Base-by-base conservation (phyloP, 1,284 basidiomycete genomes). In the Heliocybe sulcata region DNA sequence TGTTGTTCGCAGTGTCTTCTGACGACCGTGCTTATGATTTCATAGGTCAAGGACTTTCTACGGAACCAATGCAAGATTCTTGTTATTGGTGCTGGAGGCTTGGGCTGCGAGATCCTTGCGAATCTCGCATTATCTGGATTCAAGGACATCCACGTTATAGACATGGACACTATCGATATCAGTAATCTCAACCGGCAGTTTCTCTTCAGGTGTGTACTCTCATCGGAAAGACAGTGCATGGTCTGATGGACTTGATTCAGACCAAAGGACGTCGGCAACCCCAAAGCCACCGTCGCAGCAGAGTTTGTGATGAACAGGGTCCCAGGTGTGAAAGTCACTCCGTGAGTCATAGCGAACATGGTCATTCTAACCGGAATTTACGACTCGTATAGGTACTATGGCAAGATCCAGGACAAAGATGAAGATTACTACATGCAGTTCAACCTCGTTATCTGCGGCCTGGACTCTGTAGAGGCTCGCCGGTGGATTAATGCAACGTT, bases 131-230 rank as follows among this genome's bases (percentile, higher is more conserved):
- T 98, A 60, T 88, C 92, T 53, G 97, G 97, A 20, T 99, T 99
- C 82, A 90, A 89, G 67, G 90, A 99, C 66, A 97, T 99, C 59
- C 93, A 99, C 75, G 94, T 99, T 61, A 99, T 99, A 67, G 97
- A 99, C 76, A 99, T 99, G 96, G 97, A 99, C 76, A 98, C 96
- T 3, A 99, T 99, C 69, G 97, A 99, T 70, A 92, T 99, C 64
- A 97, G 94, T 65, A 99, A 99, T 67, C 79, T 99, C 62, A 99
- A 99, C 72, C 83, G 97, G 48, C 97, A 99, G 71, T 99, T 99
- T 70, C 77, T 99, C 47, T 99, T 99, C 76, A 82, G 96, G 94
- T 93, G 61, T 31, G 9, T 33, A 31, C 16, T 22, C 22, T 3
- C 25, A 9, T 49, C 20, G 6, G 11, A 4, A 47, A 25, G 8